A percentile compares a stretch with the other conserved stretches of the same genome.
These are phyloP conservation scores for Elsinoe necatrix DNA, from an alignment of 2,329 filamentous ascomycete species.

Conservation along the genomic window DNA sequence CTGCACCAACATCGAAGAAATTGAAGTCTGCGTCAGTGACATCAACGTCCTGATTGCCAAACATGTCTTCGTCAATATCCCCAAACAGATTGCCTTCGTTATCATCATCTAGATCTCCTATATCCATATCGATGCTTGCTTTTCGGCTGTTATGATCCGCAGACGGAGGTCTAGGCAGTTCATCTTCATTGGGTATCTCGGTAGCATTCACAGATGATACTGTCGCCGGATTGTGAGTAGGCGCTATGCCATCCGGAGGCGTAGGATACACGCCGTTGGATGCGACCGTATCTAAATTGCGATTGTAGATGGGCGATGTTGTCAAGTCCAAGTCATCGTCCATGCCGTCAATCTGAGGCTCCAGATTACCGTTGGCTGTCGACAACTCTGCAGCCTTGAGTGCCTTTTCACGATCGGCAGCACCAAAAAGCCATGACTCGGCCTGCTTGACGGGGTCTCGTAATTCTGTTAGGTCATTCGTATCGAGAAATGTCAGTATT, in stretches of 20 bases:
- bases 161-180: neutral
- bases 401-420: neutral
- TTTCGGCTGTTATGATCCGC: conserved; percentile 27
- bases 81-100: conserved; percentile 54
- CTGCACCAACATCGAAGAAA: conserved; percentile 61
- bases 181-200: neutral
- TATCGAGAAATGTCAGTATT: neutral
- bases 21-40: conserved; percentile 78
- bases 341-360: neutral
- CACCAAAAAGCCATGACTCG: conserved; percentile 4
- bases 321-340: conserved; percentile 11
- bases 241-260: conserved; percentile 55
- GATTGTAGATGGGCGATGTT: conserved; percentile 18
- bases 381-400: neutral
- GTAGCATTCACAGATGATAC: conserved; percentile 19
- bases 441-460: conserved; percentile 8
- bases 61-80: conserved; percentile 61
- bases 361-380: neutral
- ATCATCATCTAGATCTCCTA: conserved; percentile 28
- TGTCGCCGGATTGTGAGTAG: conserved; percentile 20
- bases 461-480: neutral
- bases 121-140: conserved; percentile 47
- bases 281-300: conserved; percentile 30
- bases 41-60: conserved; percentile 51
- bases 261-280: conserved; percentile 58